Conservation (phyloP, 495 filamentous ascomycete genomes). For the Hypoxylon intermedium region DNA sequence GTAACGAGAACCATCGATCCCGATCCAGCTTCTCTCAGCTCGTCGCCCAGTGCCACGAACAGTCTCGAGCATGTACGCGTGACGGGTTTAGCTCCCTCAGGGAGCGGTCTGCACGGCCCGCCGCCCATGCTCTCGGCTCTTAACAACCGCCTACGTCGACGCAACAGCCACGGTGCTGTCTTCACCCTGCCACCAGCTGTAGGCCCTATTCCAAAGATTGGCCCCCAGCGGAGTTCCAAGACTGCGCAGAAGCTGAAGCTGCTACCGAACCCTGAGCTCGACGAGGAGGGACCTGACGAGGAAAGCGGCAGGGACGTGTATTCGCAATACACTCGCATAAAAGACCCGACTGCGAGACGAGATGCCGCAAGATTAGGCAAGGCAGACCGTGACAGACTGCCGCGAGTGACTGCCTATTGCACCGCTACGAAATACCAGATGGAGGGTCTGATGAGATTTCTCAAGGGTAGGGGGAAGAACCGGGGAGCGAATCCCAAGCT, state of each 20-base stretch:
- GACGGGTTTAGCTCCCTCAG: constrained; percentile 20
- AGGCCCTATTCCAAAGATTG: constrained; percentile 73
- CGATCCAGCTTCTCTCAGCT: constrained; percentile 43
- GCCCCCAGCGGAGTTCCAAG: constrained; percentile 92
- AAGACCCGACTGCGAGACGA: constrained; percentile 89
- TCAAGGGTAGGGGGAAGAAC: constrained; percentile 79
- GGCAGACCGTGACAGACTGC: constrained; percentile 84
- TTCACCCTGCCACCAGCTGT: constrained; percentile 59
- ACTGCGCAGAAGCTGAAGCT: constrained; percentile 96
- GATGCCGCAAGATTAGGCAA: constrained; percentile 94
- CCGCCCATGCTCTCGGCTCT: constrained; percentile 80
- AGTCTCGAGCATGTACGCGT: constrained; percentile 29
- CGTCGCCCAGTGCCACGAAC: constrained; percentile 30
- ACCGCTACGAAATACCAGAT: constrained; percentile 89
- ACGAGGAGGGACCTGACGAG: constrained; percentile 77
- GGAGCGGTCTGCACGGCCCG: constrained; percentile 40
- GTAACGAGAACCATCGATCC: constrained; percentile 59
- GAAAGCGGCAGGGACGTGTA: constrained; percentile 96
- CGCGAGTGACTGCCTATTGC: constrained; percentile 94
- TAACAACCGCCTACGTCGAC: constrained; percentile 84
- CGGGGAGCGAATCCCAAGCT: constrained; percentile 84
- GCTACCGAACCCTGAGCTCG: constrained; percentile 84
- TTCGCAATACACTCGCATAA: constrained; percentile 90
- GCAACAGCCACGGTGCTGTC: constrained; percentile 74
- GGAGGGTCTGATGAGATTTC: constrained; percentile 83